Percentiles rank a stretch among this genome's conserved stretches.
These are phyloP conservation scores for Coemansia sp. DNA, from an alignment of 192 early-diverging fungal species.

Conservation along the genomic window DNA sequence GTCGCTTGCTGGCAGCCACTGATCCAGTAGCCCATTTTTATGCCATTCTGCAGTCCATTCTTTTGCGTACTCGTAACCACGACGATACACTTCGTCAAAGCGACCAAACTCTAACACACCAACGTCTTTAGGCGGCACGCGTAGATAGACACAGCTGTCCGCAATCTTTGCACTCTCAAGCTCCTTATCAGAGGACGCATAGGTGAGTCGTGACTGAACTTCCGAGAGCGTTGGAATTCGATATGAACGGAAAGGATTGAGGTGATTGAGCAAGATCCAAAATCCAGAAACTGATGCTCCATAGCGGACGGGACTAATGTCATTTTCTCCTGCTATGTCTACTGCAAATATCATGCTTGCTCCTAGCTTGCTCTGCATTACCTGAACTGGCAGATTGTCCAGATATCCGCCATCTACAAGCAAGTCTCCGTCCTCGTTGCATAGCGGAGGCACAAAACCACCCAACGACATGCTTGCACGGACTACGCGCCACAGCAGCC, in stretches of 20 bases:
- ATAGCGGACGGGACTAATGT: conserved; percentile 87
- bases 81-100: conserved; percentile 81
- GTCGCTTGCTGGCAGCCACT: conserved; percentile 24
- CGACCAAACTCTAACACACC: conserved; percentile 91
- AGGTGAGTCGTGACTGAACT: conserved; percentile 91
- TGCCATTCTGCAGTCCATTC: conserved; percentile 80
- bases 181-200: conserved; percentile 84
- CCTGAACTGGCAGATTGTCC: conserved; percentile 92
- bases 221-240: conserved; percentile 90
- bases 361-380: conserved; percentile 73
- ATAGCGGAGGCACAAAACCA: conserved; percentile 93
- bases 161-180: conserved; percentile 86
- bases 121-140: conserved; percentile 82
- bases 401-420: conserved; percentile 99
- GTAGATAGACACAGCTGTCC: conserved; percentile 79
- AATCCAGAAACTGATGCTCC: conserved; percentile 93
- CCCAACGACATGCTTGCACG: conserved; percentile 98
- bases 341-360: conserved; percentile 92
- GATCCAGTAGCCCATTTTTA: conserved; percentile 64
- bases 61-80: conserved; percentile 82
- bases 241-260: conserved; percentile 71
- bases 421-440: conserved; percentile 90
- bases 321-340: conserved; percentile 89
- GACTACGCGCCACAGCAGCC: conserved; percentile 96
- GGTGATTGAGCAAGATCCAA: conserved; percentile 79